phyloP scores from a whole-genome alignment of 805 yeast species.

The Candida berthetii region DNA sequence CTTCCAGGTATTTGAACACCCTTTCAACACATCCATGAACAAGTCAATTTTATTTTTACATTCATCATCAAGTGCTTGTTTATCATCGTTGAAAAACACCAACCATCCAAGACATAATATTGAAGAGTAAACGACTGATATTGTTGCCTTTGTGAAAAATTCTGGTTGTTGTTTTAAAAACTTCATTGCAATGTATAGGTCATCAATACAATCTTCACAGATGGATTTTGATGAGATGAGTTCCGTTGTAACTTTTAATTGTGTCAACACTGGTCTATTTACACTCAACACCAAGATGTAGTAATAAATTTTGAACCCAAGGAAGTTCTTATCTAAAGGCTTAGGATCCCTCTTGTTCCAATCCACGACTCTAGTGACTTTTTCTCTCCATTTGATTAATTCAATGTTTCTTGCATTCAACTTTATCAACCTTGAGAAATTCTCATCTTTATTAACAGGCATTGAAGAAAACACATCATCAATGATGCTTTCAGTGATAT shows the following conservation, averaged over 20 bases:
- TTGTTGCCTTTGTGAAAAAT: not conserved
- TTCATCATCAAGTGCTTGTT: not conserved
- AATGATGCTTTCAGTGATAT: not conserved
- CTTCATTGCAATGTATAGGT: not conserved
- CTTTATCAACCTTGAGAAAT: not conserved
- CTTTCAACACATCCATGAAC: not conserved
- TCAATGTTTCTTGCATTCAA: not conserved
- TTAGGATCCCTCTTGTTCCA: not conserved
- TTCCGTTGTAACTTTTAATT: not conserved
- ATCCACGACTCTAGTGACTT: not conserved
- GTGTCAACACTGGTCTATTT: not conserved
- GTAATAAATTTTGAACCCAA: not conserved
- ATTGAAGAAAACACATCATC: not conserved
- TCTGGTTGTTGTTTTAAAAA: not conserved
- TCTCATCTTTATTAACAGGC: not conserved
- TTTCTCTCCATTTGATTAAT: not conserved
- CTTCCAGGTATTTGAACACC: not conserved
- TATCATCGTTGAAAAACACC: not conserved
- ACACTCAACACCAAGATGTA: not conserved
- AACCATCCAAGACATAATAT: not conserved
- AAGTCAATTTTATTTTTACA: not conserved
- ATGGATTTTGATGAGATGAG: not conserved
- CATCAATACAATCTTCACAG: not conserved
- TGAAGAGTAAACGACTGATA: not conserved
- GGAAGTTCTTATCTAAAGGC: not conserved